Evolutionary conservation across 345 rosid species (phyloP).

Genomic region (Atalantia buxifolia): DNA sequence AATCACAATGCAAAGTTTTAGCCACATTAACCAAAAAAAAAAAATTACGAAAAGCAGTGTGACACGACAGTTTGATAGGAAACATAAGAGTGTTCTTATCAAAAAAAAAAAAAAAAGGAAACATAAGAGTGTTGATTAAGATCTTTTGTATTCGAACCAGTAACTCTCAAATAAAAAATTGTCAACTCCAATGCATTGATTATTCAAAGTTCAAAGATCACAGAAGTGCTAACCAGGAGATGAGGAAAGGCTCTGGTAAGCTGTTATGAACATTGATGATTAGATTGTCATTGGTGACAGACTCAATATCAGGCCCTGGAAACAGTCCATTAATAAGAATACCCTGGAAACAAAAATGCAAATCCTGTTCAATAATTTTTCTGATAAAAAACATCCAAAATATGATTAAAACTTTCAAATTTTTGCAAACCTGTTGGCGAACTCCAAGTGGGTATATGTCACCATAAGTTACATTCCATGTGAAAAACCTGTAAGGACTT

Average conservation of each 20-base stretch:
- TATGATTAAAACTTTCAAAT: background rate
- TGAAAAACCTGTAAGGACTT: conserved; percentile 67
- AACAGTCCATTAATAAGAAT: conserved; percentile 89
- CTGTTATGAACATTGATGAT: conserved; percentile 80
- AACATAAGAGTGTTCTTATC: background rate
- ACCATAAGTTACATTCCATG: conserved; percentile 86
- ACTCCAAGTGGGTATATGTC: conserved; percentile 75
- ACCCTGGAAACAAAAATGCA: conserved; percentile 44
- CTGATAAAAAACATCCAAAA: background rate
- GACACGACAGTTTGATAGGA: background rate
- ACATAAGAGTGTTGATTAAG: background rate
- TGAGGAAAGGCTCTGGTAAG: conserved; percentile 77
- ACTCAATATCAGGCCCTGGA: conserved; percentile 86
- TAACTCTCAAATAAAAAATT: background rate
- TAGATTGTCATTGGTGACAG: conserved; percentile 81
- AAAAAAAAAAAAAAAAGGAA: too few species aligned
- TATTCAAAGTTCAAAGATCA: background rate
- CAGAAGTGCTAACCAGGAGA: conserved; percentile 50
- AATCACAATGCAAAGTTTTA: too few species aligned
- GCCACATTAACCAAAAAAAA: too few species aligned
- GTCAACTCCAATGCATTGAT: background rate
- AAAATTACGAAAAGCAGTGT: background rate
- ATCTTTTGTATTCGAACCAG: background rate
- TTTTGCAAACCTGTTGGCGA: conserved; percentile 52
- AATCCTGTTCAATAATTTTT: background rate